These are phyloP conservation scores for Penstemon barbatus DNA, from an alignment of 257 asterid species.

Conservation along the genomic window DNA sequence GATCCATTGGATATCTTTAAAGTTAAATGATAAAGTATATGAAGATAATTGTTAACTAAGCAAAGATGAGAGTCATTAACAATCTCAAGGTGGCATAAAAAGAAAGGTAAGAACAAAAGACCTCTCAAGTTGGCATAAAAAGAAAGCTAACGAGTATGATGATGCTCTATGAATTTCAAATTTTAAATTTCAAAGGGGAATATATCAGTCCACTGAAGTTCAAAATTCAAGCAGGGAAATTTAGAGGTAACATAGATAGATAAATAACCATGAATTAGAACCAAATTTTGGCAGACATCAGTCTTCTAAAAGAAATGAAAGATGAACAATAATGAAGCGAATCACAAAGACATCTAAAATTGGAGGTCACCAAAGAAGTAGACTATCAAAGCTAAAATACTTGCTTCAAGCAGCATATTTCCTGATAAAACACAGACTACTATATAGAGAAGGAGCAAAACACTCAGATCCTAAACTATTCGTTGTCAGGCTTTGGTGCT, in stretches of 20 bases:
- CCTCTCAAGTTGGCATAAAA: too few relatives aligned
- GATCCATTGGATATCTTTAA: not conserved
- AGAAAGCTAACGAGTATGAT: not conserved
- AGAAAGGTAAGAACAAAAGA: not conserved
- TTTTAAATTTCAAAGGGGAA: constrained; percentile 12
- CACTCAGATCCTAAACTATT: constrained; percentile 47
- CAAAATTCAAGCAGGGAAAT: constrained; percentile 2
- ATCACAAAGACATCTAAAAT: constrained; percentile 35
- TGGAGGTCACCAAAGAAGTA: constrained; percentile 36
- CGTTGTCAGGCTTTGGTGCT: constrained; percentile 78
- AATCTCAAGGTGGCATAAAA: not conserved
- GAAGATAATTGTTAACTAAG: not conserved
- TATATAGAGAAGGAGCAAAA: constrained; percentile 28
- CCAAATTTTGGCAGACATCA: constrained; percentile 25
- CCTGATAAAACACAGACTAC: constrained; percentile 33
- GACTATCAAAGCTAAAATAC: constrained; percentile 34
- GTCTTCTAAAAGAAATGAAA: constrained; percentile 20
- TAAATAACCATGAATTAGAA: constrained; percentile 20
- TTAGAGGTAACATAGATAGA: constrained; percentile 19
- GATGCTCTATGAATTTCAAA: not conserved
- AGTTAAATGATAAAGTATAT: not conserved
- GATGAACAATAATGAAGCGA: constrained; percentile 16
- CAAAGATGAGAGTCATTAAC: not conserved
- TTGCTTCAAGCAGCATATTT: constrained; percentile 43
- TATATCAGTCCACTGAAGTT: constrained; percentile 1